Conservation (phyloP, 352 stramenopile genomes). For the Lagenidium giganteum region DNA sequence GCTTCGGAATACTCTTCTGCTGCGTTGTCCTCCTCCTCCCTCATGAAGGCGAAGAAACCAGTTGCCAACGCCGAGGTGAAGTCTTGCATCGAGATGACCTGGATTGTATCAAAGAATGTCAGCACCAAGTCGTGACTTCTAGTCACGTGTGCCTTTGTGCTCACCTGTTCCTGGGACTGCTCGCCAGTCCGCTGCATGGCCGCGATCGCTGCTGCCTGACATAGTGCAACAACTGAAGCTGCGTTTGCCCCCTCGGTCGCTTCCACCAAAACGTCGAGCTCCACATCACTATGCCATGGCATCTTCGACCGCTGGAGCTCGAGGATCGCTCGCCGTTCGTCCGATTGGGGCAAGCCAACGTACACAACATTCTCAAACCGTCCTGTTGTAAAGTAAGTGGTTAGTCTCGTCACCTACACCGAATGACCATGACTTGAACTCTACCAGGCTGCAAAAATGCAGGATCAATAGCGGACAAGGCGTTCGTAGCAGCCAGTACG, state of each 20-base stretch:
- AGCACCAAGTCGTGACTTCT: too few relatives aligned
- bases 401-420: too few relatives aligned
- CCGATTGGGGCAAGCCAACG: conserved; percentile 49
- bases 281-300: conserved; percentile 55
- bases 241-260: conserved; percentile 62
- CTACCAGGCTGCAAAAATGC: conserved; percentile 78
- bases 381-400: conserved; percentile 18
- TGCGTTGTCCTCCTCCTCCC: too few relatives aligned
- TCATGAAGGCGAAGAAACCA: conserved; percentile 12
- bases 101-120: conserved; percentile 18
- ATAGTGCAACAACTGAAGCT: conserved; percentile 68
- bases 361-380: conserved; percentile 83
- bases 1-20: background rate
- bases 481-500: conserved; percentile 77
- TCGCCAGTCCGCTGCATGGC: conserved; percentile 51
- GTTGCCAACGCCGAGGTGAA: conserved; percentile 11
- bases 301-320: conserved; percentile 61
- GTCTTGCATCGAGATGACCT: conserved; percentile 21
- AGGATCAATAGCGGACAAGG: conserved; percentile 65
- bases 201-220: conserved; percentile 62
- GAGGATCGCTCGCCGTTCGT: conserved; percentile 60
- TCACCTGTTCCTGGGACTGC: conserved; percentile 3
- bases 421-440: background rate
- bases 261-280: conserved; percentile 38
- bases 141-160: too few relatives aligned